Evolutionary conservation across 306 rosid genomes (phyloP).

Genomic region (Lathyrus sativus): DNA sequence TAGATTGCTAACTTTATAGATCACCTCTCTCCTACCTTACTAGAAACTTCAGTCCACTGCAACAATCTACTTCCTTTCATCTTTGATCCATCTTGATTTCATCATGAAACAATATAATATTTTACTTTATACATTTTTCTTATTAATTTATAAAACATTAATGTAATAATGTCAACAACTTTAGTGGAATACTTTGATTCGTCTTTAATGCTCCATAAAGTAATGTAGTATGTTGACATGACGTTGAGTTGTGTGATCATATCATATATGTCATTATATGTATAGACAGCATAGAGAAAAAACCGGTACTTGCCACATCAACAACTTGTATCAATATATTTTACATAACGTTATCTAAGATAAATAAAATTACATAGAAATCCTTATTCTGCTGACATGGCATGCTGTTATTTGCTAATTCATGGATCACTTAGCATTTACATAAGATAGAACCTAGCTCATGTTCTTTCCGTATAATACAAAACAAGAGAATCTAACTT

Average conservation of each 20-base stretch:
- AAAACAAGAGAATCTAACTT: constrained; percentile 8
- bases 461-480: constrained; percentile 1
- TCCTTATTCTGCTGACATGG: constrained; percentile 41
- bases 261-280: neutral
- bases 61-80: no score
- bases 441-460: constrained; percentile 10
- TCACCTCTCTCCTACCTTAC: no score
- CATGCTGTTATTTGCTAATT: constrained; percentile 42
- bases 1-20: no score
- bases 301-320: constrained; percentile 3
- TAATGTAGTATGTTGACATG: constrained; percentile 12
- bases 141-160: no score
- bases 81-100: no score
- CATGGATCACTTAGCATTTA: constrained; percentile 16
- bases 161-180: no score
- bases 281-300: constrained; percentile 15
- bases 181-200: constrained; percentile 2
- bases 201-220: neutral
- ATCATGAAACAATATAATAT: no score
- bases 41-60: no score
- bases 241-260: neutral
- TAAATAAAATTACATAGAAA: constrained; percentile 34
- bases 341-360: neutral
- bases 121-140: no score
- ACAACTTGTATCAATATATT: neutral